Percentiles rank a stretch among this genome's conserved stretches.
phyloP scores from a whole-genome alignment of 805 yeast genomes.

The Candida caryicola region DNA sequence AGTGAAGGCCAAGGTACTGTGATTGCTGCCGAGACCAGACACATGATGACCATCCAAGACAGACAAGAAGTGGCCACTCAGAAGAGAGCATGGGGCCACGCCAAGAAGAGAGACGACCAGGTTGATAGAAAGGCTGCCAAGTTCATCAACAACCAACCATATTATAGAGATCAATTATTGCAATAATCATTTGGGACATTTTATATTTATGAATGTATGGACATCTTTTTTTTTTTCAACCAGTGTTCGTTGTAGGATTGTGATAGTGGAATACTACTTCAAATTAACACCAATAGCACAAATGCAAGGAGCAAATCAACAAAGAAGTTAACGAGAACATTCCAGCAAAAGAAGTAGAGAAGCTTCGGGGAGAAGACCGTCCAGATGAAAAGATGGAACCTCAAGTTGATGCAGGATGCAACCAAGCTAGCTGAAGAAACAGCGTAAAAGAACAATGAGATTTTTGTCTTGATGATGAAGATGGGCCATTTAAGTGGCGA shows the following conservation, averaged over 20 bases:
- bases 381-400: constrained; percentile 93
- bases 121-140: constrained; percentile 61
- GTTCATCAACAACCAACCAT: constrained; percentile 78
- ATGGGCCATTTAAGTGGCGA: constrained; percentile 30
- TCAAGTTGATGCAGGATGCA: constrained; percentile 65
- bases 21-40: constrained; percentile 52
- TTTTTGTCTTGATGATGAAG: constrained; percentile 33
- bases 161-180: constrained; percentile 44
- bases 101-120: constrained; percentile 48
- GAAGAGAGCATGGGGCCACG: constrained; percentile 61
- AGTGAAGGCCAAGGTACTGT: constrained; percentile 49
- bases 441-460: constrained; percentile 53
- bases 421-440: constrained; percentile 57
- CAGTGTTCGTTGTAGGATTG: too few species aligned
- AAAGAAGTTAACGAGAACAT: constrained; percentile 43
- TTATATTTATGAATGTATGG: constrained; percentile 3
- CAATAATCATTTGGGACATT: constrained; percentile 9
- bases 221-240: neutral
- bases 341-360: constrained; percentile 79
- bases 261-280: neutral
- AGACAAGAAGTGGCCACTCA: constrained; percentile 39
- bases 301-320: constrained; percentile 21
- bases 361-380: constrained; percentile 95
- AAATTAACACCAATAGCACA: constrained; percentile 5
- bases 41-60: constrained; percentile 40